phyloP scores from a whole-genome alignment of 2,329 filamentous ascomycete genomes.

The Trichocomaceae sp. region DNA sequence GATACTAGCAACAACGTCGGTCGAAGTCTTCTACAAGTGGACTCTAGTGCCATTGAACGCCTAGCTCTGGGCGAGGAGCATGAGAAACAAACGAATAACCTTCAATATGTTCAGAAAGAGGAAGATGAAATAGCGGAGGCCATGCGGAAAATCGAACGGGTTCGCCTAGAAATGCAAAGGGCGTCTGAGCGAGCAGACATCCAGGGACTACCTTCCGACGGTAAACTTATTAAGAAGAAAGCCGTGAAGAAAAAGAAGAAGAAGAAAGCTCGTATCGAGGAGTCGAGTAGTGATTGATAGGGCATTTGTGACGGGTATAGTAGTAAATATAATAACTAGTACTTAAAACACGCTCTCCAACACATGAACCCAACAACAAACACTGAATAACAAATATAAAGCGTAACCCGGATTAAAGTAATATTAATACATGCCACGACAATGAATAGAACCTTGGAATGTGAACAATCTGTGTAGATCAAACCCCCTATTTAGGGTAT shows the following conservation, averaged over 20 bases:
- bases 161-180: conserved; percentile 74
- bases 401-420: background rate
- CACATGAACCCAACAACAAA: background rate
- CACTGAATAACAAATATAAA: background rate
- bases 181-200: conserved; percentile 44
- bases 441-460: background rate
- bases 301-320: conserved; percentile 7
- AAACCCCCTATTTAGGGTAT: background rate
- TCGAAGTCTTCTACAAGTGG: conserved; percentile 71
- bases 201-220: conserved; percentile 42
- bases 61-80: conserved; percentile 58
- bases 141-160: conserved; percentile 77
- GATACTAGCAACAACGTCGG: conserved; percentile 23
- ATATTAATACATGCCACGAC: background rate
- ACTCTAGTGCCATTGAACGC: conserved; percentile 72
- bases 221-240: conserved; percentile 53
- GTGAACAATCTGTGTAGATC: background rate
- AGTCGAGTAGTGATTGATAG: background rate
- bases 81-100: conserved; percentile 13
- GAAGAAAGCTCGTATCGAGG: conserved; percentile 7
- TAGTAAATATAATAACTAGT: background rate
- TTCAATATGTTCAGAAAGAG: conserved; percentile 56
- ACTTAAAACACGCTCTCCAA: background rate
- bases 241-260: conserved; percentile 31
- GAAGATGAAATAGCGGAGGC: conserved; percentile 90